Conservation (phyloP, 176 grass and related monocot species). For the Ananas comosus region DNA sequence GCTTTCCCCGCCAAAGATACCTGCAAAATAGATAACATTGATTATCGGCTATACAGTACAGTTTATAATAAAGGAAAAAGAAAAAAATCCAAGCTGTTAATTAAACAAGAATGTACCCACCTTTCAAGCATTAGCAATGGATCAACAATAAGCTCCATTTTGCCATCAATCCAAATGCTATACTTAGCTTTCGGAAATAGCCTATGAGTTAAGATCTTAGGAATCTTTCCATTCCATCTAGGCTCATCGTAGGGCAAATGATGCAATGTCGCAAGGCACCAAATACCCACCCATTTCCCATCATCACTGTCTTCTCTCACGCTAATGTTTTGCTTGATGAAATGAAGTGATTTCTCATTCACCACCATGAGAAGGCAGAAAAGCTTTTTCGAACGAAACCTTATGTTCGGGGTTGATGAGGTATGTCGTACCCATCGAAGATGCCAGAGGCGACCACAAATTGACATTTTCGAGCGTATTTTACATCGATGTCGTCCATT, state of each 20-base stretch:
- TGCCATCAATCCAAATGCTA: conserved; percentile 99
- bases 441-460: conserved; percentile 97
- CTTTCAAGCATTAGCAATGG: conserved; percentile 95
- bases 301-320: conserved; percentile 49
- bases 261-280: conserved; percentile 60
- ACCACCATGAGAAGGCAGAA: conserved; percentile 99
- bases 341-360: conserved; percentile 79
- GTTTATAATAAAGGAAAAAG: no score
- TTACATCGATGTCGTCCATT: conserved; percentile 65
- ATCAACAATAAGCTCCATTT: conserved; percentile 99
- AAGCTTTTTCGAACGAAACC: conserved; percentile 61
- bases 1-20: conserved; percentile 79
- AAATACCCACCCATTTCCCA: conserved; percentile 93
- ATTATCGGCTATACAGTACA: background rate
- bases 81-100: background rate
- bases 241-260: conserved; percentile 85
- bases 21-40: conserved; percentile 26
- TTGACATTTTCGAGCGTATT: conserved; percentile 75
- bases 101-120: conserved; percentile 22
- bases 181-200: conserved; percentile 86
- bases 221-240: conserved; percentile 96
- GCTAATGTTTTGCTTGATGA: conserved; percentile 73
- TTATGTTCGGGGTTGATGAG: conserved; percentile 91
- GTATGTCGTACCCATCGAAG: conserved; percentile 94
- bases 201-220: conserved; percentile 88